Conservation (phyloP, 116 monocot genomes). For the Dioscorea cayenensis region DNA sequence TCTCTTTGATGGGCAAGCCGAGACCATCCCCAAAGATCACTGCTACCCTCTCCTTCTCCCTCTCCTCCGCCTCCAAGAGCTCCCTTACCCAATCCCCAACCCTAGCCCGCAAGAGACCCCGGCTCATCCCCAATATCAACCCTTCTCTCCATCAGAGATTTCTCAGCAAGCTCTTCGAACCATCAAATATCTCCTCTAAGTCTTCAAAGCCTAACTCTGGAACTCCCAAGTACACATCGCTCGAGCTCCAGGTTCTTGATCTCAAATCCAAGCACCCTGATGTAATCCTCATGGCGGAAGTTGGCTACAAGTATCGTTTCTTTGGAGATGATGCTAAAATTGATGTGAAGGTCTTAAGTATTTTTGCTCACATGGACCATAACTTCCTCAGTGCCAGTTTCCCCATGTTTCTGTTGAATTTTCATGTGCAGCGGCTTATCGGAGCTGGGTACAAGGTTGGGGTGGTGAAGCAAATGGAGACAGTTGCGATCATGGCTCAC, state of each 20-base stretch:
- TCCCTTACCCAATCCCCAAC: constrained; percentile 17
- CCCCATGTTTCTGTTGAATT: constrained; percentile 68
- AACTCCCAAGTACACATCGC: constrained; percentile 62
- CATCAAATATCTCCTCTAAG: constrained; percentile 2
- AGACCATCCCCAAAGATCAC: constrained; percentile 39
- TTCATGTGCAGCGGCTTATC: constrained; percentile 79
- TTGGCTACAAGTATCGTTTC: constrained; percentile 89
- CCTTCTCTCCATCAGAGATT: constrained; percentile 42
- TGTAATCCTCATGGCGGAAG: constrained; percentile 86
- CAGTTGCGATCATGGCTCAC: constrained; percentile 79
- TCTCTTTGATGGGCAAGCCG: constrained; percentile 56
- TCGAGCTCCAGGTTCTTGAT: constrained; percentile 85
- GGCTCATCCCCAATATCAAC: constrained; percentile 6
- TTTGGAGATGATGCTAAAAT: constrained; percentile 78
- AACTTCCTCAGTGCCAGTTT: constrained; percentile 88
- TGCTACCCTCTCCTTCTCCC: constrained; percentile 70
- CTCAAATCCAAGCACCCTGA: constrained; percentile 74
- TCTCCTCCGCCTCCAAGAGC: constrained; percentile 43
- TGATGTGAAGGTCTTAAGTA: constrained; percentile 69
- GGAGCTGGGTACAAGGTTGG: constrained; percentile 86
- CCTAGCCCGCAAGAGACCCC: constrained; percentile 30
- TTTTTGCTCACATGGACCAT: constrained; percentile 63
- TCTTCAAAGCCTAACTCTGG: not conserved
- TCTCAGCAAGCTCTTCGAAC: constrained; percentile 44
- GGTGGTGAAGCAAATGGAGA: constrained; percentile 95